Evolutionary conservation across 768 basidiomycete genomes (phyloP).

Genomic region (Phaeotremella fagi): DNA sequence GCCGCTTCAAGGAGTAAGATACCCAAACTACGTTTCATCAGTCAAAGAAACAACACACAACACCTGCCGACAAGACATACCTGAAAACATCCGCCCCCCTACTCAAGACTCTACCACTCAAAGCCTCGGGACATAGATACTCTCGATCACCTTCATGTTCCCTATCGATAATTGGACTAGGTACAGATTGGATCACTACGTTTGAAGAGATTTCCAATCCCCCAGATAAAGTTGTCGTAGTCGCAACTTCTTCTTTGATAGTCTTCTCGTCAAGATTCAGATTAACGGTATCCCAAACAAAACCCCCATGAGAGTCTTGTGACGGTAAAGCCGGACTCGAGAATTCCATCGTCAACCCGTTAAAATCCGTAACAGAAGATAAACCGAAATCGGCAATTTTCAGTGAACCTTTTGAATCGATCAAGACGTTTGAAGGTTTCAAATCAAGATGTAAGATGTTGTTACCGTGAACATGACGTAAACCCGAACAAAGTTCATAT

Average conservation of each 20-base stretch:
- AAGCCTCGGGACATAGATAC: slow-evolving; percentile 91
- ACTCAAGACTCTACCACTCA: slow-evolving; percentile 75
- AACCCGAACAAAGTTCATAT: slow-evolving; percentile 72
- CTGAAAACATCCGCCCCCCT: slow-evolving; percentile 94
- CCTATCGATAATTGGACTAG: slow-evolving; percentile 34
- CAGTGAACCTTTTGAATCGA: slow-evolving; percentile 78
- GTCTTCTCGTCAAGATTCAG: background rate
- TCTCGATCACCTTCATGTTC: slow-evolving; percentile 89
- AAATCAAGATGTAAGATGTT: slow-evolving; percentile 92
- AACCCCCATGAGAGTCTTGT: slow-evolving; percentile 24
- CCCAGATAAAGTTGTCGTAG: too few relatives aligned
- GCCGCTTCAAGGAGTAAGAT: slow-evolving; percentile 93
- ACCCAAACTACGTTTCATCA: slow-evolving; percentile 72
- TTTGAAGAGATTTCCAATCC: slow-evolving; percentile 1
- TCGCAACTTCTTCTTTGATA: slow-evolving; percentile 10
- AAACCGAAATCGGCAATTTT: slow-evolving; percentile 99
- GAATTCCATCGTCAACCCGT: slow-evolving; percentile 22
- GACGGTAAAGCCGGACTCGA: slow-evolving; percentile 34
- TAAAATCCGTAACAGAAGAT: slow-evolving; percentile 64
- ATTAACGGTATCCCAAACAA: slow-evolving; percentile 17
- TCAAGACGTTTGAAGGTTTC: slow-evolving; percentile 94
- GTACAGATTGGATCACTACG: slow-evolving; percentile 6
- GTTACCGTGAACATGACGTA: slow-evolving; percentile 80
- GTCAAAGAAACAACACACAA: too few relatives aligned
- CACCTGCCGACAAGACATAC: too few relatives aligned